These are phyloP conservation scores for Emergomyces africanus DNA, from an alignment of 2,329 filamentous ascomycete genomes.

Conservation along the genomic window DNA sequence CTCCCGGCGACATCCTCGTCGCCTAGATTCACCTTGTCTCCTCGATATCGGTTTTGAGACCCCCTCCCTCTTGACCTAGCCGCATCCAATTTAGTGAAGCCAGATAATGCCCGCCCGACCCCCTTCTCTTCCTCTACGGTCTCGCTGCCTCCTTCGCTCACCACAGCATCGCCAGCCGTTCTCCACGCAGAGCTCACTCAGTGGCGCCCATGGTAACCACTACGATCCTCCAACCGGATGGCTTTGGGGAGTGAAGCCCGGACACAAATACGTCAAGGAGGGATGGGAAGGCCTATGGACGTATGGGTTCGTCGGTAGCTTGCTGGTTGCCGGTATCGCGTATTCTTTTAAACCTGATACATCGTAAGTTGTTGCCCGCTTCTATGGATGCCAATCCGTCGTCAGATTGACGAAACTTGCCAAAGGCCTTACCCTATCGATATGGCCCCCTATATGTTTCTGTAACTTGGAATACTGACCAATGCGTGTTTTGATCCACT, in stretches of 20 bases:
- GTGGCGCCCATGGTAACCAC: constrained; percentile 52
- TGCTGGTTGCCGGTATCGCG: constrained; percentile 60
- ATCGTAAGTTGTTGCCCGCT: constrained; percentile 59
- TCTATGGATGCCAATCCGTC: not conserved
- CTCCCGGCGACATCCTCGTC: not conserved
- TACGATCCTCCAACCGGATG: constrained; percentile 86
- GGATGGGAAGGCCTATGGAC: constrained; percentile 87
- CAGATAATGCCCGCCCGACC: constrained; percentile 28
- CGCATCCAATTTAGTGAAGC: not conserved
- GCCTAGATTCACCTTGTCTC: not conserved
- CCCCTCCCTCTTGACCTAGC: not conserved
- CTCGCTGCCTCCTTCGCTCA: constrained; percentile 26
- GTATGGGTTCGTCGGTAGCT: constrained; percentile 70
- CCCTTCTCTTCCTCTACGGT: constrained; percentile 26
- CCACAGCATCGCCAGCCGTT: constrained; percentile 22
- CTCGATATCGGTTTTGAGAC: not conserved
- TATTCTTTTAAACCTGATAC: constrained; percentile 98
- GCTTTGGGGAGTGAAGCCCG: constrained; percentile 88
- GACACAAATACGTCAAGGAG: constrained; percentile 90
- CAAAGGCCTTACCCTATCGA: not conserved
- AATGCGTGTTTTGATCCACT: constrained; percentile 9
- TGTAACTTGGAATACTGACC: not conserved
- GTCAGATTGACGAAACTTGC: not conserved
- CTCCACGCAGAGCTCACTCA: constrained; percentile 27
- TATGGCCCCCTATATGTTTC: not conserved